phyloP scores from a whole-genome alignment of 2,329 filamentous ascomycete genomes.

The Neofusicoccum sp. region DNA sequence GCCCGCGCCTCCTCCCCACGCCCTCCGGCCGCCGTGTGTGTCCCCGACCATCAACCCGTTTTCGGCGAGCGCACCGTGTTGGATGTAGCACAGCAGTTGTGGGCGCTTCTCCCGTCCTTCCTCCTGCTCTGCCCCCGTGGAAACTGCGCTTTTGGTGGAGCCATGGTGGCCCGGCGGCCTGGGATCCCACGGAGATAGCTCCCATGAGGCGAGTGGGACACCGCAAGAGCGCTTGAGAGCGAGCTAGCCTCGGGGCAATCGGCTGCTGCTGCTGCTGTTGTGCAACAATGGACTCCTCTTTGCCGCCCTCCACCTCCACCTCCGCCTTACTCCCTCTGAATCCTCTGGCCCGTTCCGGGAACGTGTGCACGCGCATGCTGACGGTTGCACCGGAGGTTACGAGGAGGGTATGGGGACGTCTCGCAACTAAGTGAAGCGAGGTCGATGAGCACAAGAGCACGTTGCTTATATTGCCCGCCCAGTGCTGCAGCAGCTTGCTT shows the following conservation, averaged over 20 bases:
- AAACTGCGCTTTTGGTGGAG: not conserved
- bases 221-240: too few species aligned
- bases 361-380: conserved; percentile 10
- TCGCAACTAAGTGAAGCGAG: not conserved
- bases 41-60: conserved; percentile 4
- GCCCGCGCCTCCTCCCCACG: not conserved
- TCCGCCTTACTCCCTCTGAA: not conserved
- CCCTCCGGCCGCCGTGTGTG: not conserved
- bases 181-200: not conserved
- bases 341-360: not conserved
- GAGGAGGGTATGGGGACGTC: not conserved
- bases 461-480: conserved; percentile 9
- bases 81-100: conserved; percentile 1
- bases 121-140: not conserved
- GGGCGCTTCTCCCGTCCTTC: not conserved
- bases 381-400: not conserved
- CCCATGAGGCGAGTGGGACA: not conserved
- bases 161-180: not conserved
- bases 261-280: not conserved
- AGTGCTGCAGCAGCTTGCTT: not conserved
- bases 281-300: not conserved
- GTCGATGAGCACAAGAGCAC: conserved; percentile 3
- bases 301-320: too few species aligned
- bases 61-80: not conserved
- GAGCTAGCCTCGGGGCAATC: not conserved